Evolutionary conservation across 441 rosid species (phyloP), one percentile per base, ranked within the genome.

Genomic region (Bruguiera hainesii): DNA sequence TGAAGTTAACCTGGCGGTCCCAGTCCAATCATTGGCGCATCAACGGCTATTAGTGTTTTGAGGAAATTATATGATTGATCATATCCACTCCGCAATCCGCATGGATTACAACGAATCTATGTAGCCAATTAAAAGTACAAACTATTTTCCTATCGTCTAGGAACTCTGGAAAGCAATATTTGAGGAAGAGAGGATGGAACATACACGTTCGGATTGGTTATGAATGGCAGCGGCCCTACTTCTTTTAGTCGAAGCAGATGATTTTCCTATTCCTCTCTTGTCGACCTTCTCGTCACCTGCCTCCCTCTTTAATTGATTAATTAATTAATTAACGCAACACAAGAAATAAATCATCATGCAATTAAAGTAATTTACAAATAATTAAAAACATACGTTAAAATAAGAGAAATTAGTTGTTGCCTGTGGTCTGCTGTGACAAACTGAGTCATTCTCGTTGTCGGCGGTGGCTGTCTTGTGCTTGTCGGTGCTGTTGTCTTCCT

Each of bases 201-300:
- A 6, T 85, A 94, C 99, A 18, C 99, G 88, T 82, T 94, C 99
- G 51, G 98, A 91, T 78, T 91, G 99, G 82, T 91, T 94, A 74
- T 94, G 99, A 73, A 94, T 80, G 31, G 94, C 98, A 29, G 98
- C 98, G 68, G 99, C 97, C 60, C 98, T 77, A 70, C 92, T 86
- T 76, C 97, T 81, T 76, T 84, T 91, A 1, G 89, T 89, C 39
- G 91, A 85, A 59, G 74, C 76, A 20, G 93, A 82, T 18, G 93
- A 89, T 77, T 90, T 89, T 16, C 80, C 75, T 16, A 35, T 79
- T 1, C 72, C 81, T 73, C 70, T 84, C 73, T 64, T 80, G 78
- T 73, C 71, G 52, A 74, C 79, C n/a, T 72, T 88, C 19, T 80
- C 86, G 6, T 77, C 87, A 37, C 70, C 80, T 51, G 69, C 73